Conservation (phyloP, 768 basidiomycete species). For the Clitopilus passeckerianus region DNA sequence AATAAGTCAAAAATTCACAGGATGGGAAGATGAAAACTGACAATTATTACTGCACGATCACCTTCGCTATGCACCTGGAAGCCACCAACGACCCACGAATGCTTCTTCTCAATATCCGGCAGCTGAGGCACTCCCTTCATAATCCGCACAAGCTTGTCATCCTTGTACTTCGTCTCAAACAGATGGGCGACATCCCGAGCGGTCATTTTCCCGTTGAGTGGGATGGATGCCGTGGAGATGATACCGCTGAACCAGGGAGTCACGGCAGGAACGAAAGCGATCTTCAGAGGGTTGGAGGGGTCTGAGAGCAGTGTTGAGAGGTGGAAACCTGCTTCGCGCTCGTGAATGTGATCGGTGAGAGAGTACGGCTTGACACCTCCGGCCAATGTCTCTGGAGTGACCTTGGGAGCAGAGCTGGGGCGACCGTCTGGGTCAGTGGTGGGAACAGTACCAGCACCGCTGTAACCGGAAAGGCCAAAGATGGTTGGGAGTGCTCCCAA, state of each 20-base stretch:
- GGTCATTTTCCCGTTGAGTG: slow-evolving; percentile 59
- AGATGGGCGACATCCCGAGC: slow-evolving; percentile 69
- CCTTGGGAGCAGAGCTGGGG: slow-evolving; percentile 76
- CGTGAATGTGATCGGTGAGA: slow-evolving; percentile 97
- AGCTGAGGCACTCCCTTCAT: slow-evolving; percentile 70
- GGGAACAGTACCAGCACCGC: slow-evolving; percentile 87
- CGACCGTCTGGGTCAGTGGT: slow-evolving; percentile 64
- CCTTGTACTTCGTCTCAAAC: slow-evolving; percentile 74
- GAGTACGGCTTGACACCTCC: slow-evolving; percentile 82
- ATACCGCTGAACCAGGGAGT: slow-evolving; percentile 98
- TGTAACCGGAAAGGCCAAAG: slow-evolving; percentile 92
- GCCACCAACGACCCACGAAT: slow-evolving; percentile 90
- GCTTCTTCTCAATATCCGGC: slow-evolving; percentile 71
- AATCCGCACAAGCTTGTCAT: slow-evolving; percentile 69
- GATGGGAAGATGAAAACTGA: slow-evolving; percentile 31
- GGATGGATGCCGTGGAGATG: slow-evolving; percentile 80
- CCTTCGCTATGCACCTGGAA: slow-evolving; percentile 89
- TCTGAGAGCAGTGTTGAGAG: slow-evolving; percentile 56
- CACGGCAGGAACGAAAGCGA: slow-evolving; percentile 86
- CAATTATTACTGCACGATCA: slow-evolving; percentile 91
- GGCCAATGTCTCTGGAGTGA: slow-evolving; percentile 67
- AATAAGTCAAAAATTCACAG: neutral
- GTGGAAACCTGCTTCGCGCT: slow-evolving; percentile 89
- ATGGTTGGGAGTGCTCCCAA: slow-evolving; percentile 68
- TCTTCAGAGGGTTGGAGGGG: slow-evolving; percentile 31